These are phyloP conservation scores for Trametes gibbosa DNA, from an alignment of 768 basidiomycete species.

Conservation along the genomic window DNA sequence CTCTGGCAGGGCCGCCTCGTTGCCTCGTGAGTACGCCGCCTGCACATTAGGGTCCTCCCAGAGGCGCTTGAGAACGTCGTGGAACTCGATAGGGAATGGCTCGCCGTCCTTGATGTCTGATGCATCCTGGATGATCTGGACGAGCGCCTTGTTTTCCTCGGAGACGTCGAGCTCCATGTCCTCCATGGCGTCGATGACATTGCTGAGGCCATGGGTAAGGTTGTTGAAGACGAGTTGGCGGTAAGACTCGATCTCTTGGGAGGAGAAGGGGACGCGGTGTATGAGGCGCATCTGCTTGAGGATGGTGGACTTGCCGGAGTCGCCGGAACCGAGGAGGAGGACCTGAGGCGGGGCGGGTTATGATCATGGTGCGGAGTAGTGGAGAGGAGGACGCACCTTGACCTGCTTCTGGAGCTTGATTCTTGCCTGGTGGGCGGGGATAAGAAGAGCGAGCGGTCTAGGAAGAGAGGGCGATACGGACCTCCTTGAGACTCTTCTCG, in stretches of 20 bases:
- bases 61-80: constrained; percentile 62
- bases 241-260: constrained; percentile 82
- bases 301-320: constrained; percentile 91
- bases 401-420: constrained; percentile 68
- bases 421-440: constrained; percentile 57
- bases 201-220: constrained; percentile 79
- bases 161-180: constrained; percentile 79
- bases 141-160: constrained; percentile 52
- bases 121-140: constrained; percentile 65
- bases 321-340: constrained; percentile 87
- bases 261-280: constrained; percentile 79
- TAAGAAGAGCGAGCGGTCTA: constrained; percentile 2
- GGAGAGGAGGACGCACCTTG: constrained; percentile 49
- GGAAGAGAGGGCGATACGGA: constrained; percentile 32
- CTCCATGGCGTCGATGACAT: constrained; percentile 84
- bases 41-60: constrained; percentile 80
- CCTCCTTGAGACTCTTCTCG: constrained; percentile 78
- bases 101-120: constrained; percentile 77
- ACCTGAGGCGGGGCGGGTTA: constrained; percentile 47
- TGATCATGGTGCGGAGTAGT: constrained; percentile 42
- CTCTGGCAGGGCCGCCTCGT: constrained; percentile 90
- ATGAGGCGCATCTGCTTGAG: constrained; percentile 99
- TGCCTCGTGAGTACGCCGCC: constrained; percentile 75
- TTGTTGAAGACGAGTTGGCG: constrained; percentile 94
- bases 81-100: constrained; percentile 68